phyloP scores from a whole-genome alignment of 2,329 filamentous ascomycete genomes.

The Cadophora sp. region DNA sequence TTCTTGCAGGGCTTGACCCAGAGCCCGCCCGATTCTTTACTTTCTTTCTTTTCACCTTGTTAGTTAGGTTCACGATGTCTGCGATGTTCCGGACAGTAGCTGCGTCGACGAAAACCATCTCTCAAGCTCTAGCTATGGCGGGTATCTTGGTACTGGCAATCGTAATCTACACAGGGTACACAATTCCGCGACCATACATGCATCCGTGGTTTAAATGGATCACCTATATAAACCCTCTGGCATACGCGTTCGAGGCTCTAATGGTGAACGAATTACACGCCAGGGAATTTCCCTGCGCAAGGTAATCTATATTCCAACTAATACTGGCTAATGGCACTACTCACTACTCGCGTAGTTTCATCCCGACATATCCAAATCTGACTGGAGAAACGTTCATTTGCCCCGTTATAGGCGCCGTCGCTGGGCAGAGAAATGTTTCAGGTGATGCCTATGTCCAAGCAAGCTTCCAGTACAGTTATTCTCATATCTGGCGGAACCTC shows the following conservation, averaged over 20 bases:
- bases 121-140: constrained; percentile 67
- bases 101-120: constrained; percentile 73
- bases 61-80: constrained; percentile 64
- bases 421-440: constrained; percentile 58
- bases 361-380: constrained; percentile 47
- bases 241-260: constrained; percentile 80
- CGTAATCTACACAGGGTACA: constrained; percentile 49
- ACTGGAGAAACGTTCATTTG: constrained; percentile 54
- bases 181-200: constrained; percentile 62
- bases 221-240: constrained; percentile 66
- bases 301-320: no score
- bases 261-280: constrained; percentile 88
- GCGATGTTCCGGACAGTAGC: constrained; percentile 73
- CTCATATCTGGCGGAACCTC: constrained; percentile 57
- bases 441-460: constrained; percentile 64
- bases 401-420: constrained; percentile 60
- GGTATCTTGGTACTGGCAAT: constrained; percentile 53
- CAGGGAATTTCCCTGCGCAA: constrained; percentile 72
- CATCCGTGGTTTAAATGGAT: constrained; percentile 83
- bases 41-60: constrained; percentile 57
- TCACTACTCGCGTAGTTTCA: no score
- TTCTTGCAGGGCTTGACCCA: constrained; percentile 74
- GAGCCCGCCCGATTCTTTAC: constrained; percentile 84
- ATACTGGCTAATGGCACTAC: no score
- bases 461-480: constrained; percentile 63